These are phyloP conservation scores for Metschnikowia hibisci DNA, from an alignment of 805 yeast species.

Conservation along the genomic window DNA sequence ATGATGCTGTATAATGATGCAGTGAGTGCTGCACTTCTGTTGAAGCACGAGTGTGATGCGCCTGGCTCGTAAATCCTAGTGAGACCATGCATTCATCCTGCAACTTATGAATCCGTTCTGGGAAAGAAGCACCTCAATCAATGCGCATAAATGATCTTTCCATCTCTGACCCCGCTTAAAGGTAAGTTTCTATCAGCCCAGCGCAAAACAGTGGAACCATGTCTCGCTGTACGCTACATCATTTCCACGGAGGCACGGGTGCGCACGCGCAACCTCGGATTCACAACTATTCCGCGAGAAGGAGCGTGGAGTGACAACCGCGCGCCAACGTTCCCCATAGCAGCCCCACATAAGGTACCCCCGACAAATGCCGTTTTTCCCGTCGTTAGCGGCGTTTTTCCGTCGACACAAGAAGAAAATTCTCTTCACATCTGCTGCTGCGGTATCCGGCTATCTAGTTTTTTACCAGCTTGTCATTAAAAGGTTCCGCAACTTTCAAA, in stretches of 20 bases:
- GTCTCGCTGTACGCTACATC: no score
- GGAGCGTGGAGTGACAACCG: constrained; percentile 3
- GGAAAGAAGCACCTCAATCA: no score
- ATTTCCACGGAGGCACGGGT: background rate
- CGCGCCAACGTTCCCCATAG: constrained; percentile 3
- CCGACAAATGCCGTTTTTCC: constrained; percentile 35
- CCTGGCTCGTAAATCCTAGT: no score
- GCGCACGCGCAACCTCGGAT: constrained; percentile 4
- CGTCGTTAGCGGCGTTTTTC: constrained; percentile 38
- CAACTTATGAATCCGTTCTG: no score
- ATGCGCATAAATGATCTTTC: no score
- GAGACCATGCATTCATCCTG: no score
- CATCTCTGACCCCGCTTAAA: no score
- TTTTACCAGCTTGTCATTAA: constrained; percentile 37
- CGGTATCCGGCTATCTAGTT: constrained; percentile 35
- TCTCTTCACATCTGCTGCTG: constrained; percentile 29
- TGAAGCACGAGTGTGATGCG: no score
- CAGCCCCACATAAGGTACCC: background rate
- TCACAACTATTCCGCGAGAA: background rate
- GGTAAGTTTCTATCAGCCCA: no score
- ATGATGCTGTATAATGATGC: no score
- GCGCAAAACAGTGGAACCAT: no score
- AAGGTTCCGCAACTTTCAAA: constrained; percentile 38
- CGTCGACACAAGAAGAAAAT: constrained; percentile 38
- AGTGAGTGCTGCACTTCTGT: no score